phyloP scores from a whole-genome alignment of 345 rosid genomes.

The Syzygium jambos region DNA sequence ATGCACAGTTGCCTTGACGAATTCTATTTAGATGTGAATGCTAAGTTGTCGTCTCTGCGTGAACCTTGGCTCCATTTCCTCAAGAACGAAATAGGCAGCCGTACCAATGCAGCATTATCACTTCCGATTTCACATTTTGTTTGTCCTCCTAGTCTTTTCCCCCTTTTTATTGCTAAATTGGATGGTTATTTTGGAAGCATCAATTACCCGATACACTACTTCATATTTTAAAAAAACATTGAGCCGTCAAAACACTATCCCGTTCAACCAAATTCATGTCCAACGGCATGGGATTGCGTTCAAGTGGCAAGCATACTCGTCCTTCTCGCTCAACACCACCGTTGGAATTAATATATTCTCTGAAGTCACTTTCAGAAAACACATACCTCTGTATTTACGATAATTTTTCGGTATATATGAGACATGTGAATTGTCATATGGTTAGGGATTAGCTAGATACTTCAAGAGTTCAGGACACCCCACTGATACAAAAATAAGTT shows the following conservation, averaged over 20 bases:
- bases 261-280: not conserved
- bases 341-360: not conserved
- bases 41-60: not conserved
- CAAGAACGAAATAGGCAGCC: not conserved
- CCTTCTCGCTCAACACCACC: not conserved
- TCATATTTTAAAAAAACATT: no score
- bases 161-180: no score
- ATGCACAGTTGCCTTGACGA: rapidly evolving
- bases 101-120: not conserved
- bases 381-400: not conserved
- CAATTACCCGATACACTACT: no score
- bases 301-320: not conserved
- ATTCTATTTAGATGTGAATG: no score
- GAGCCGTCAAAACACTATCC: not conserved
- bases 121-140: not conserved
- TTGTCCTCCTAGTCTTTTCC: no score
- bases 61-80: not conserved
- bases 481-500: no score
- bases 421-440: not conserved
- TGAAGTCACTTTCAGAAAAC: not conserved
- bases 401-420: not conserved
- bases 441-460: not conserved
- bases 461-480: not conserved
- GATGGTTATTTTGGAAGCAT: no score
- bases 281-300: not conserved